Conservation (phyloP, 495 filamentous ascomycete species). For the Pyrenopolyporus hunteri region DNA sequence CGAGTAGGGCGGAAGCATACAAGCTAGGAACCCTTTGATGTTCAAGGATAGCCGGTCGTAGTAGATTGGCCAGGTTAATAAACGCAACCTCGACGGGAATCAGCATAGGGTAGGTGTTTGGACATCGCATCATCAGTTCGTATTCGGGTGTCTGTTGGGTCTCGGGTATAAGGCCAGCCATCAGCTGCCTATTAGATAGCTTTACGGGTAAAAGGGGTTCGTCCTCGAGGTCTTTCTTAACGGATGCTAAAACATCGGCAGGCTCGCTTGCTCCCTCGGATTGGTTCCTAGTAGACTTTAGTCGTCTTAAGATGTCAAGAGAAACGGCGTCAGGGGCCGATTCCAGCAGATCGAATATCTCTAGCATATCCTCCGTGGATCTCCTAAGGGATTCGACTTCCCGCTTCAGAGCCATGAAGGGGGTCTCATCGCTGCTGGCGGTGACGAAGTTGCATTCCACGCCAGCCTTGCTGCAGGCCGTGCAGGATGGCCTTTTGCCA, state of each 20-base stretch:
- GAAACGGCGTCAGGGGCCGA: constrained; percentile 30
- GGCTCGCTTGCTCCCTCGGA: constrained; percentile 25
- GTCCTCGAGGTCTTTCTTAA: constrained; percentile 28
- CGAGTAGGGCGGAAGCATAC: constrained; percentile 6
- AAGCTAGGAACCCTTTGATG: background rate
- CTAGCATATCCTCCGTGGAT: constrained; percentile 25
- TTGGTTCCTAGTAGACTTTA: constrained; percentile 24
- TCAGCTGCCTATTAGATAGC: constrained; percentile 30
- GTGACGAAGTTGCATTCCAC: constrained; percentile 33
- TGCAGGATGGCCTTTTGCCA: constrained; percentile 30
- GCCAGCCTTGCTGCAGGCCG: constrained; percentile 24
- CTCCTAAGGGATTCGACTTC: constrained; percentile 36
- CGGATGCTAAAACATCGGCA: constrained; percentile 24
- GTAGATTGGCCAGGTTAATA: constrained; percentile 25
- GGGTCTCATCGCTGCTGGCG: constrained; percentile 36
- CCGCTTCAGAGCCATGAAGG: constrained; percentile 36
- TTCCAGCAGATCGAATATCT: constrained; percentile 30
- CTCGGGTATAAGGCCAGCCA: constrained; percentile 31
- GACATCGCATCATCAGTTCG: constrained; percentile 37
- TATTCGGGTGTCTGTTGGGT: constrained; percentile 30
- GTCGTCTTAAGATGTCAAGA: constrained; percentile 33
- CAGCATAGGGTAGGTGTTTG: constrained; percentile 30
- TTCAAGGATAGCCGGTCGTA: constrained; percentile 21
- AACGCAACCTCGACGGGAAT: constrained; percentile 27
- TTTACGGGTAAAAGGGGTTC: constrained; percentile 22